Base-by-base conservation (phyloP, 2,329 filamentous ascomycete genomes). In the Fusarium pininemorale region DNA sequence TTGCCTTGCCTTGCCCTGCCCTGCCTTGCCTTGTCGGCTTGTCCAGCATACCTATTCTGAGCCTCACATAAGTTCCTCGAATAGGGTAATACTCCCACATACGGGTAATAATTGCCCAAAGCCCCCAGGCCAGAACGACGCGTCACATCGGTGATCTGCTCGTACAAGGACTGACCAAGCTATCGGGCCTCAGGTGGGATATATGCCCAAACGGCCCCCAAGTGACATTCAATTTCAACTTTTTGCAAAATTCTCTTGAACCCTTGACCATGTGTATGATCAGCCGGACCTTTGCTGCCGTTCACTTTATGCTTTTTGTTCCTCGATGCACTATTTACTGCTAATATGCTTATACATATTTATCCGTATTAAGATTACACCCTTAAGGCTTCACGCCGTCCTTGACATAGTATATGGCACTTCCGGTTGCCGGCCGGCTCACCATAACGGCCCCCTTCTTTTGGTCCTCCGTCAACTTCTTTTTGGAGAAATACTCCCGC, bases 401-500 rank as follows among this genome's bases (percentile, higher is more conserved):
- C 51, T 80, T 69, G 15, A 87, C 82, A 51, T 84, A 70, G 65
- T 86, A 89, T 20, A 91, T 80, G 5, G 87, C 88, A 75, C 90
- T 91, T 38, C 94, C 94, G 75, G 92, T 91, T 9, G 94, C 94
- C 0, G 96, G 96, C 82, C 94, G 92, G 80, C 94, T 97, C 54
- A 97, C 94, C 35, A 98, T 93, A 69, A 98, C 92, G 0, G 95
- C 95, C 57, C 91, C 90, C 64, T 90, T 88, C 79, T 92, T 86
- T 83, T 95, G 93, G 84, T 96, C 93, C 28, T 90, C 88, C 1
- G 87, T 92, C 70, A 91, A 78, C 11, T 86, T 80, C 75, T 88
- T 88, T 85, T 92, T 93, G 63, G 88, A 85, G 82, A 97, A 98
- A 82, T 98, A 99, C 80, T 95, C 91, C 72, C 88, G 88, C 78